These are phyloP conservation scores for Achaetomiella virescens DNA, from an alignment of 495 filamentous ascomycete genomes.

Conservation along the genomic window DNA sequence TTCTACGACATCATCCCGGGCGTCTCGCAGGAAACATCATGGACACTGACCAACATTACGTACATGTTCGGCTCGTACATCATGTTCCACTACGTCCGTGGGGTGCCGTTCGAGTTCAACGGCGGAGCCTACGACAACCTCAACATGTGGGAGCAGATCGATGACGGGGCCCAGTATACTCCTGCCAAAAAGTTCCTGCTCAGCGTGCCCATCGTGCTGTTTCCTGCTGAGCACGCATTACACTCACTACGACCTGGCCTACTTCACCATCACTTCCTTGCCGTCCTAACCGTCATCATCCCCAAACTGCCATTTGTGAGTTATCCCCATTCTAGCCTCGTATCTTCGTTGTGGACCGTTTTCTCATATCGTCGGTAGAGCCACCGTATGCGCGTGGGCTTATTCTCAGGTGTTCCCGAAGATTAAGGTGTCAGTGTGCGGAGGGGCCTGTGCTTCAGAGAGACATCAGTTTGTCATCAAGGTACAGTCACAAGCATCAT, in stretches of 20 bases:
- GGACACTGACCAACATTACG: constrained; percentile 96
- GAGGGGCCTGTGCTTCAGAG: constrained; percentile 17
- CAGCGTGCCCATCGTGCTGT: constrained; percentile 83
- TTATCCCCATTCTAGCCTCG: constrained; percentile 10
- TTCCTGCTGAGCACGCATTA: constrained; percentile 98
- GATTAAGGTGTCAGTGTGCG: constrained; percentile 34
- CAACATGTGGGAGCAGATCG: constrained; percentile 99
- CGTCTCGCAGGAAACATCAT: constrained; percentile 93
- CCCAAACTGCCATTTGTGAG: constrained; percentile 92
- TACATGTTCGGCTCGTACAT: constrained; percentile 99
- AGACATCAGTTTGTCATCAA: constrained; percentile 18
- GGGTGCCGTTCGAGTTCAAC: constrained; percentile 98
- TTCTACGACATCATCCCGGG: constrained; percentile 92
- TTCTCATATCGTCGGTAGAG: constrained; percentile 39
- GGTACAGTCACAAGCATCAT: constrained; percentile 8
- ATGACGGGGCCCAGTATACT: constrained; percentile 97
- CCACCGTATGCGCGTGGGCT: constrained; percentile 63
- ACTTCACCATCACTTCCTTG: constrained; percentile 93
- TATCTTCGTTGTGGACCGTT: not conserved
- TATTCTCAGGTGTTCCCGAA: constrained; percentile 57
- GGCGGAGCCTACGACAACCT: constrained; percentile 98
- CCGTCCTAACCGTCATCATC: constrained; percentile 84
- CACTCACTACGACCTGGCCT: constrained; percentile 92
- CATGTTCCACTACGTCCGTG: constrained; percentile 98
- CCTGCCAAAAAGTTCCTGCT: constrained; percentile 97